Conservation (phyloP, 2,329 filamentous ascomycete species). For the Penicillium sp. region DNA sequence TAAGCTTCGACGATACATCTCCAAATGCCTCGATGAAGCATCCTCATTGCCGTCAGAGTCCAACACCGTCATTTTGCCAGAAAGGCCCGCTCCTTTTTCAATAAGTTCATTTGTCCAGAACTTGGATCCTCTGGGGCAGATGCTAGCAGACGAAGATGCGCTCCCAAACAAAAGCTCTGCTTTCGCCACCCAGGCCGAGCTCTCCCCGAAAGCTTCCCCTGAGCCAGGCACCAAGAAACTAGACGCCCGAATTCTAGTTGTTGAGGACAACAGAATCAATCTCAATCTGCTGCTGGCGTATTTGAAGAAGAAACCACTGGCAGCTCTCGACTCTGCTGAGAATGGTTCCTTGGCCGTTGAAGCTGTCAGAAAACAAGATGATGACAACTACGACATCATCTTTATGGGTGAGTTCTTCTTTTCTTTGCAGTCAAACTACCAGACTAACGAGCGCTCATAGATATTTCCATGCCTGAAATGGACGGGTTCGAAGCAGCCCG, state of each 20-base stretch:
- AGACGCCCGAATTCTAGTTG: slow-evolving; percentile 37
- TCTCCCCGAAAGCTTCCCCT: background rate
- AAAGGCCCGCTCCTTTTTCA: background rate
- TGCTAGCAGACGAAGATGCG: background rate
- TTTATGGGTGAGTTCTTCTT: background rate
- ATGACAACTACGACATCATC: slow-evolving; percentile 18
- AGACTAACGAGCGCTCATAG: slow-evolving; percentile 25
- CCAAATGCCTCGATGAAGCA: background rate
- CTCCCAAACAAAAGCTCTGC: background rate
- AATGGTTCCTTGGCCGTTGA: slow-evolving; percentile 46
- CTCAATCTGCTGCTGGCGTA: slow-evolving; percentile 43
- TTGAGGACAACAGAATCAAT: slow-evolving; percentile 49
- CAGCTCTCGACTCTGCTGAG: slow-evolving; percentile 38
- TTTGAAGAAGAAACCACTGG: slow-evolving; percentile 37
- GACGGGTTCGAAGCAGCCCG: slow-evolving; percentile 50
- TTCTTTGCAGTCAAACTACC: background rate
- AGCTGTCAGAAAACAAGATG: slow-evolving; percentile 30
- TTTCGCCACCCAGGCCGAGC: background rate
- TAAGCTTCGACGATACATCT: slow-evolving; percentile 27
- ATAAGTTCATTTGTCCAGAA: background rate
- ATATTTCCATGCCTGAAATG: slow-evolving; percentile 51
- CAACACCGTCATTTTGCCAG: background rate
- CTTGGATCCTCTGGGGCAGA: background rate
- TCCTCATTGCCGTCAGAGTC: background rate
- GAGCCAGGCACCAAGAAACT: too few relatives aligned